phyloP scores from a whole-genome alignment of 2,329 filamentous ascomycete species.

The Fusarium irregulare region DNA sequence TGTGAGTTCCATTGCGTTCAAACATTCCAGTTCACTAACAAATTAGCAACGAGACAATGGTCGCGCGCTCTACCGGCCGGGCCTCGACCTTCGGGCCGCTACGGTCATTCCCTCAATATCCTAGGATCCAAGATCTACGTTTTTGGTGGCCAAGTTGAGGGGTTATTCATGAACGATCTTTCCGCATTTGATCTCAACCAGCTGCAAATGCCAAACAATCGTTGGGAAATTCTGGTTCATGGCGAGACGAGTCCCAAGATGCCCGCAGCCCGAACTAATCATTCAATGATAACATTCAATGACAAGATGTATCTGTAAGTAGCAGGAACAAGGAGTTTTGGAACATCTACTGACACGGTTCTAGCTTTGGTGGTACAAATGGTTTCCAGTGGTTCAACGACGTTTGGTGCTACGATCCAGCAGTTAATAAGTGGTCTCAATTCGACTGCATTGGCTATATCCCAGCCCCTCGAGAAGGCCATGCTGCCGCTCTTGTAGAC shows the following conservation, averaged over 20 bases:
- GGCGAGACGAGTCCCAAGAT: slow-evolving; percentile 67
- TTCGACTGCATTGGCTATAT: slow-evolving; percentile 98
- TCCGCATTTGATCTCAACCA: slow-evolving; percentile 96
- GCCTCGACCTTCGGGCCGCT: slow-evolving; percentile 86
- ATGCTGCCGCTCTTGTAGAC: slow-evolving; percentile 91
- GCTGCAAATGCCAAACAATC: slow-evolving; percentile 87
- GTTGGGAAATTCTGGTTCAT: slow-evolving; percentile 91
- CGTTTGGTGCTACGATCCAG: slow-evolving; percentile 94
- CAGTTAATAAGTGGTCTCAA: slow-evolving; percentile 84
- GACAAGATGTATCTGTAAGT: slow-evolving; percentile 93
- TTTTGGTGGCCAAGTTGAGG: slow-evolving; percentile 97
- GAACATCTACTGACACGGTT: slow-evolving; percentile 20
- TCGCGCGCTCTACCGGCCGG: slow-evolving; percentile 91
- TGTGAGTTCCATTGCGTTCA: slow-evolving; percentile 70
- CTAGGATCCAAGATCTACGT: slow-evolving; percentile 97
- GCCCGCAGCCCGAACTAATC: slow-evolving; percentile 92
- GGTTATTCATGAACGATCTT: slow-evolving; percentile 97
- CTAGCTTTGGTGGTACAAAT: slow-evolving; percentile 95
- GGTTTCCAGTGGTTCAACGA: slow-evolving; percentile 98
- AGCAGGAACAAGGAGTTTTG: background rate
- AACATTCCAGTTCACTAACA: slow-evolving; percentile 31
- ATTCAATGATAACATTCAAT: slow-evolving; percentile 89
- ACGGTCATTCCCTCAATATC: slow-evolving; percentile 96
- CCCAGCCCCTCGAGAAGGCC: slow-evolving; percentile 90
- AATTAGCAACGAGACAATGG: slow-evolving; percentile 93